Percentiles rank a stretch among this genome's conserved stretches.
These are phyloP conservation scores for Pinus tabuliformis DNA, from an alignment of 75 land plant species.

Conservation along the genomic window DNA sequence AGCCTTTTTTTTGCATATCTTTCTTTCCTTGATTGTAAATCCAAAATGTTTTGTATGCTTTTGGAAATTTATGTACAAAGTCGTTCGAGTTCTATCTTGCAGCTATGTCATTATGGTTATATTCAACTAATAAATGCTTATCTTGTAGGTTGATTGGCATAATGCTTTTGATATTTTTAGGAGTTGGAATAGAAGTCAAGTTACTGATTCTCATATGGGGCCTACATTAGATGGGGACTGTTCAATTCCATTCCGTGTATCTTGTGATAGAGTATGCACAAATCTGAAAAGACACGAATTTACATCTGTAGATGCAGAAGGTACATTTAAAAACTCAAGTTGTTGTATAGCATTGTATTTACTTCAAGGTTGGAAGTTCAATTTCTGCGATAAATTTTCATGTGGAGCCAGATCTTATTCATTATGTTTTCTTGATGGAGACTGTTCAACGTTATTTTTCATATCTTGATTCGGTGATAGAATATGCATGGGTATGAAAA, in stretches of 20 bases:
- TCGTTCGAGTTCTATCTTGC: constrained; percentile 1
- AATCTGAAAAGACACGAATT: constrained; percentile 36
- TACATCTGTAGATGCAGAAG: constrained; percentile 51
- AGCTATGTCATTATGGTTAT: constrained; percentile 2
- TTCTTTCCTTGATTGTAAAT: neutral
- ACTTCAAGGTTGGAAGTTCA: neutral
- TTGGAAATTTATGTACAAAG: neutral
- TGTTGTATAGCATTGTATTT: neutral
- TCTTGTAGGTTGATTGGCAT: constrained; percentile 33
- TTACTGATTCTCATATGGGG: constrained; percentile 1
- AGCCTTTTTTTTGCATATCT: neutral
- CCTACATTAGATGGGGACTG: neutral
- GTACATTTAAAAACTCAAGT: constrained; percentile 14
- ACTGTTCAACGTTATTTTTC: no score
- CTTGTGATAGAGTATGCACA: constrained; percentile 29
- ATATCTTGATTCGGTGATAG: neutral
- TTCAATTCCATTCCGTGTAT: constrained; percentile 36
- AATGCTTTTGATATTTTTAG: constrained; percentile 22
- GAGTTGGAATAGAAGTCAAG: constrained; percentile 15
- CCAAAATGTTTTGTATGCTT: neutral
- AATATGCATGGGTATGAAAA: neutral
- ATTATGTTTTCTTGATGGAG: no score
- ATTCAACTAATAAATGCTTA: neutral
- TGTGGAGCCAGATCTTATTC: neutral
- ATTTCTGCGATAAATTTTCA: neutral